Evolutionary conservation across 805 yeast species (phyloP).

Genomic region (Ogataea philodendri): DNA sequence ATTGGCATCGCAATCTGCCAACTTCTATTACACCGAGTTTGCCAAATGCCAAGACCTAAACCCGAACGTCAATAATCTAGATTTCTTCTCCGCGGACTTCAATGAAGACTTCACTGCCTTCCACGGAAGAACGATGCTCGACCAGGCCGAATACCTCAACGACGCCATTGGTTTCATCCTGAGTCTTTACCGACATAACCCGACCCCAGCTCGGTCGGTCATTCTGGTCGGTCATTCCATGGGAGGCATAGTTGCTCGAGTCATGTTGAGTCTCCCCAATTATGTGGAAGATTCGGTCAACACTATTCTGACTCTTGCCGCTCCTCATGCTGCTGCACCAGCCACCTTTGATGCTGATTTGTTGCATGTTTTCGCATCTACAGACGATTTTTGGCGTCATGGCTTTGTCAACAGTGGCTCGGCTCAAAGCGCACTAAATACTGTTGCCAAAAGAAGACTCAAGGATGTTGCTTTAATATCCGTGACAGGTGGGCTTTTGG

Average conservation of each 20-base stretch:
- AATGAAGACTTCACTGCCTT: constrained; percentile 95
- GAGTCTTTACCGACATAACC: constrained; percentile 50
- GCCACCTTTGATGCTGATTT: constrained; percentile 91
- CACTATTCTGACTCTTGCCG: constrained; percentile 78
- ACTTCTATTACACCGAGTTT: constrained; percentile 43
- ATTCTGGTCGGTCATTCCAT: constrained; percentile 87
- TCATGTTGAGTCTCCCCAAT: constrained; percentile 77
- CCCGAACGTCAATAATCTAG: constrained; percentile 49
- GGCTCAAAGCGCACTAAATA: constrained; percentile 13
- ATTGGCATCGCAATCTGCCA: constrained; percentile 80
- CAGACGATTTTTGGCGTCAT: constrained; percentile 77
- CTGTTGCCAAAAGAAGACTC: constrained; percentile 46
- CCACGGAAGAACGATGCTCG: constrained; percentile 89
- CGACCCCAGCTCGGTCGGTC: constrained; percentile 50
- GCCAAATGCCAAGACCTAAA: constrained; percentile 28
- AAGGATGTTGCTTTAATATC: constrained; percentile 69
- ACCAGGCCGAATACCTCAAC: constrained; percentile 89
- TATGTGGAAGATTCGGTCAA: constrained; percentile 71
- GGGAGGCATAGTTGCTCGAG: constrained; percentile 96
- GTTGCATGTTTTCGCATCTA: constrained; percentile 64
- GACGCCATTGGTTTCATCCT: constrained; percentile 82
- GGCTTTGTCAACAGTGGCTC: constrained; percentile 41
- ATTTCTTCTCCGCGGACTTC: constrained; percentile 89
- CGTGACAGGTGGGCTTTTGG: constrained; percentile 84
- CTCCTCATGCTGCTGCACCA: constrained; percentile 93